Evolutionary conservation across 2,329 filamentous ascomycete genomes (phyloP).

Genomic region (Bretziella fagacearum): DNA sequence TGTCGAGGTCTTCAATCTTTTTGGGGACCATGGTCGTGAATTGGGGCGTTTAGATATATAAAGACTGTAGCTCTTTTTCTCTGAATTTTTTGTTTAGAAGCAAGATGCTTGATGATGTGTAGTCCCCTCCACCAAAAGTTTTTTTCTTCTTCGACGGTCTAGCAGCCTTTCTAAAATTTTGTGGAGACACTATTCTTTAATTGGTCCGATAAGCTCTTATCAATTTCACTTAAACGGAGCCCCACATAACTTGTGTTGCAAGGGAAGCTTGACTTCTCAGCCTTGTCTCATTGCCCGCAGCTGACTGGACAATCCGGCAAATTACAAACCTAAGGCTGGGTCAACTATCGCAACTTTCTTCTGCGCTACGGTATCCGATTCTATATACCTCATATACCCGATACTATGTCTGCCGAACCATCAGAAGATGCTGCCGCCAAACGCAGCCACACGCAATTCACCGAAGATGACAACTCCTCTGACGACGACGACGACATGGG

Average conservation of each 20-base stretch:
- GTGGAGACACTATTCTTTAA: not conserved
- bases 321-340: not conserved
- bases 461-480: slow-evolving; percentile 35
- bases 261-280: slow-evolving; percentile 3
- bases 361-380: not conserved
- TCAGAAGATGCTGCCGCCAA: slow-evolving; percentile 18
- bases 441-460: slow-evolving; percentile 38
- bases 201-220: slow-evolving; percentile 14
- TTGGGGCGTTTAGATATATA: not conserved
- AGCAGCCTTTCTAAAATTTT: slow-evolving; percentile 13
- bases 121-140: slow-evolving; percentile 8
- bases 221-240: not conserved
- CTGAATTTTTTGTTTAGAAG: not conserved
- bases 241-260: not conserved
- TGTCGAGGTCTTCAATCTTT: slow-evolving; percentile 4
- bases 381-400: not conserved
- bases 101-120: not conserved
- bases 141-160: slow-evolving; percentile 11
- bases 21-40: slow-evolving; percentile 8
- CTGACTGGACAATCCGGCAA: too few species aligned
- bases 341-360: not conserved
- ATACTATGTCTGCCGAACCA: slow-evolving; percentile 6
- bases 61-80: not conserved
- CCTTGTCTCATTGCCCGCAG: not conserved
- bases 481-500: slow-evolving; percentile 68